These are phyloP conservation scores for Ogataea chonburiensis DNA, from an alignment of 805 yeast species.

Conservation along the genomic window DNA sequence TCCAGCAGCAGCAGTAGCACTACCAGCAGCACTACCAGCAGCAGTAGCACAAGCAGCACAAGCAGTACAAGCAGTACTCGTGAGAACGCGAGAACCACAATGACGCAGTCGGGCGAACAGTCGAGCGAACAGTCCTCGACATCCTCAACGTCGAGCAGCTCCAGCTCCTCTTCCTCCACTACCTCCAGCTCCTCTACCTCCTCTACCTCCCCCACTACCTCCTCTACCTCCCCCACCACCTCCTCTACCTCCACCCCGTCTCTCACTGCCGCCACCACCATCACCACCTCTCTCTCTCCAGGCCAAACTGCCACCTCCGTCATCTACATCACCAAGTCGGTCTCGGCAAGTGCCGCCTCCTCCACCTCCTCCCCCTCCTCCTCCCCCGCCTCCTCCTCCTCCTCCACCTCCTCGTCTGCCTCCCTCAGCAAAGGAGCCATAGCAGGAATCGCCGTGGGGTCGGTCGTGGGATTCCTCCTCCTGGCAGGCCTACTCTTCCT, in stretches of 20 bases:
- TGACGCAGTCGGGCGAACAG: not conserved
- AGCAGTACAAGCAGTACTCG: slow-evolving; percentile 1
- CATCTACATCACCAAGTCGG: slow-evolving; percentile 27
- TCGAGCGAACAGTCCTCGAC: not conserved
- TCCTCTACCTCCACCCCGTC: slow-evolving; percentile 17
- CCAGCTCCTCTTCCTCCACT: slow-evolving; percentile 1
- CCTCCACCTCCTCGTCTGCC: slow-evolving; percentile 10
- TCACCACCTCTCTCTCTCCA: slow-evolving; percentile 26
- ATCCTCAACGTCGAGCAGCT: not conserved
- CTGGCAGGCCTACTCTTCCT: slow-evolving; percentile 19
- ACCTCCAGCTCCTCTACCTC: slow-evolving; percentile 11
- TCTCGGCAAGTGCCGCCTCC: slow-evolving; percentile 18
- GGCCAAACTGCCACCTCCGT: slow-evolving; percentile 23
- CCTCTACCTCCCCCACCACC: slow-evolving; percentile 20
- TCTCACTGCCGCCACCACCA: slow-evolving; percentile 14
- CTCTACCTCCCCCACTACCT: slow-evolving; percentile 21
- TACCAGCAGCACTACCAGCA: slow-evolving; percentile 17
- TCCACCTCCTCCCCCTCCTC: slow-evolving; percentile 17
- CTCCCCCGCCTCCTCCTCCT: slow-evolving; percentile 14
- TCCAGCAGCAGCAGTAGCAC: not conserved
- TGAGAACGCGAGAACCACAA: too few relatives aligned
- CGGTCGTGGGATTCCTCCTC: slow-evolving; percentile 25
- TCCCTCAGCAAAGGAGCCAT: slow-evolving; percentile 33
- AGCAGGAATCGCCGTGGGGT: slow-evolving; percentile 38
- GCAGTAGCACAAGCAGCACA: slow-evolving; percentile 1